These are phyloP conservation scores for Penicillium arizonense DNA, from an alignment of 495 filamentous ascomycete genomes.

Conservation along the genomic window DNA sequence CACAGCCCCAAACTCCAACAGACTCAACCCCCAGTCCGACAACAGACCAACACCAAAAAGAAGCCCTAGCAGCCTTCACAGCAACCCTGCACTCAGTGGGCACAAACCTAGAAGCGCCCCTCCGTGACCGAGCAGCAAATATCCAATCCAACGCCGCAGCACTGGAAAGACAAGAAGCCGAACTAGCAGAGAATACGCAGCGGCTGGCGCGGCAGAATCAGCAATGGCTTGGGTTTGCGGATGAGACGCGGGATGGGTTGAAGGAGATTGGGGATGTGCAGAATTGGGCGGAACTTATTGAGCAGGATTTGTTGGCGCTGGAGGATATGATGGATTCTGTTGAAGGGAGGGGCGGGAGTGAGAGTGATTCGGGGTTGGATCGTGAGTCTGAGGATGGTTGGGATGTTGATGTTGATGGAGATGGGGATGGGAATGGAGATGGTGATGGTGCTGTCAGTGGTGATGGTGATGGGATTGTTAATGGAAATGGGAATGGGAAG, in stretches of 20 bases:
- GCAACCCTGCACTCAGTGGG: conserved; percentile 77
- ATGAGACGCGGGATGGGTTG: conserved; percentile 65
- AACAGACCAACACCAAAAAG: conserved; percentile 31
- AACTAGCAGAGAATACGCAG: conserved; percentile 62
- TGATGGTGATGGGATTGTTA: conserved; percentile 12
- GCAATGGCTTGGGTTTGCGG: conserved; percentile 64
- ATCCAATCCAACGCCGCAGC: conserved; percentile 71
- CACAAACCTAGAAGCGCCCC: conserved; percentile 62
- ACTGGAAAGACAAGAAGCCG: conserved; percentile 69
- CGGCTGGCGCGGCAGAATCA: conserved; percentile 70
- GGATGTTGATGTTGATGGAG: background rate
- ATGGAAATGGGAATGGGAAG: conserved; percentile 8
- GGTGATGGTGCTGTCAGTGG: too few relatives aligned
- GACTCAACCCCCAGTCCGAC: conserved; percentile 2
- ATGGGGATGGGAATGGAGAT: too few relatives aligned
- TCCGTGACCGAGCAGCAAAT: conserved; percentile 69
- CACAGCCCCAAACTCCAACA: background rate
- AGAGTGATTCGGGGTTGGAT: conserved; percentile 3
- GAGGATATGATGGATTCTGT: conserved; percentile 81
- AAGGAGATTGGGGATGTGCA: conserved; percentile 96
- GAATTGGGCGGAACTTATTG: conserved; percentile 97
- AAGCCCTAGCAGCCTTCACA: conserved; percentile 74
- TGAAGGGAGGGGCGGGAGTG: conserved; percentile 26
- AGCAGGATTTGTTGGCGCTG: conserved; percentile 82
- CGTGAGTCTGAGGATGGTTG: conserved; percentile 15